phyloP scores from a whole-genome alignment of 2,329 filamentous ascomycete species.

The Alternaria sp. region DNA sequence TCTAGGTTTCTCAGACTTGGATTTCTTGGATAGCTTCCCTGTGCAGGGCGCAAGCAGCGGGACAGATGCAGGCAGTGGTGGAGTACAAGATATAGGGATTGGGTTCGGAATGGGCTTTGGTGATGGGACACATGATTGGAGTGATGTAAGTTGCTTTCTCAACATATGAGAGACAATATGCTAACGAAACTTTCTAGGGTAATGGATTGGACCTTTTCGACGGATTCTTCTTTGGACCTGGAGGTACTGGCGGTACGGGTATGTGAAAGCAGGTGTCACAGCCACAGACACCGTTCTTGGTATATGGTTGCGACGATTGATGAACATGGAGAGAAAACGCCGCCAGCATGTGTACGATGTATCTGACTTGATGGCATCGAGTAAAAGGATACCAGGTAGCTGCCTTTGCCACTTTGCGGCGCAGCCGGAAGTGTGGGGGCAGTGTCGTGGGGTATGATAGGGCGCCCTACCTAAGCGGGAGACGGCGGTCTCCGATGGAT shows the following conservation, averaged over 20 bases:
- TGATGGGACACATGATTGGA: conserved; percentile 66
- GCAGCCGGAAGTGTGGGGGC: neutral
- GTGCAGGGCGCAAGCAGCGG: conserved; percentile 33
- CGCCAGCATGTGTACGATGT: neutral
- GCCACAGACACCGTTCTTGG: neutral
- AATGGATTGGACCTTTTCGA: conserved; percentile 66
- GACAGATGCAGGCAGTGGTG: conserved; percentile 48
- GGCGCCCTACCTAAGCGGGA: neutral
- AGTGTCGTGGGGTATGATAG: neutral
- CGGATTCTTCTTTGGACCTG: conserved; percentile 60
- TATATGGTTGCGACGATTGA: neutral
- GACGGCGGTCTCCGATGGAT: neutral
- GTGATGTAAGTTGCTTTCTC: conserved; percentile 32
- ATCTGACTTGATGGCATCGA: neutral
- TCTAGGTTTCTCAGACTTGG: conserved; percentile 57
- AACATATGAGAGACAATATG: neutral
- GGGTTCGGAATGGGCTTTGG: conserved; percentile 60
- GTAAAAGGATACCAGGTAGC: neutral
- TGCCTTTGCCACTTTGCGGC: neutral
- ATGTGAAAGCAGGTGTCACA: neutral
- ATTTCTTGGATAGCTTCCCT: conserved; percentile 63
- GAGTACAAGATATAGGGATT: conserved; percentile 67
- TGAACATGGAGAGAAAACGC: neutral
- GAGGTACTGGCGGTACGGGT: conserved; percentile 9
- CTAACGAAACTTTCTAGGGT: conserved; percentile 8